Base-by-base conservation (phyloP, 371 early-diverging fungal genomes). In the Mucor piriformis region DNA sequence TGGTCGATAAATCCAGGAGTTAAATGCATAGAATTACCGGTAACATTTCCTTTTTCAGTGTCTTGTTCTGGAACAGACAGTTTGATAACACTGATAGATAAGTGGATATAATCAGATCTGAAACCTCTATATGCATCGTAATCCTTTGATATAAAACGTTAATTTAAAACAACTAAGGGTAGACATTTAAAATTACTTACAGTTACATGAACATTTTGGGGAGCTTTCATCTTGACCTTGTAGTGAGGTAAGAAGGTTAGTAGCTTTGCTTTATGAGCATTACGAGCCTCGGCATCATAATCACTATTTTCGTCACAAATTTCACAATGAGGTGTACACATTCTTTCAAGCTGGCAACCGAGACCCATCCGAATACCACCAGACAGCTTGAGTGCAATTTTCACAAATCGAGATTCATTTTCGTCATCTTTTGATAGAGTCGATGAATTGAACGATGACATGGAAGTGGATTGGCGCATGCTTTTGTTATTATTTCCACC, bases 51-150 rank as follows among this genome's bases (percentile, higher is more conserved):
- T 25, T 38, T 56, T n/a, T 51, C 64, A 21, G 35, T 38, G 6
- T 61, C 54, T 8, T 50, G 10, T n/a, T 48, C 49, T 10, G 46
- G 20, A 10, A 38, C 21, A 29, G 27, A 47, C 13, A 46, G 44
- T 43, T 62, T 69, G 18, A 73, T 50, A 2, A 78, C 65, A 53
- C 83, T 77, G 16, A 87, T 54, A 10, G 76, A 73, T 1, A 88
- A 62, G 56, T 87, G 81, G 34, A 88, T 83, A 54, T 52, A 70
- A 40, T 74, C 67, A 0, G 86, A 82, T 53, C 88, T 75, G 63
- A 88, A 90, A 10, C 89, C 89, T 16, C 52, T 61, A 66, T 74
- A 86, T 2, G 87, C 79, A 67, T 88, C 88, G 40, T 79, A 63
- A 61, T 58, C 72, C 70, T 72, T 29, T 29, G 49, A 29, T 16